Percentiles rank a stretch among this genome's conserved stretches.
Conservation (phyloP, 169 alveolate species). For the Babesia caballi region DNA sequence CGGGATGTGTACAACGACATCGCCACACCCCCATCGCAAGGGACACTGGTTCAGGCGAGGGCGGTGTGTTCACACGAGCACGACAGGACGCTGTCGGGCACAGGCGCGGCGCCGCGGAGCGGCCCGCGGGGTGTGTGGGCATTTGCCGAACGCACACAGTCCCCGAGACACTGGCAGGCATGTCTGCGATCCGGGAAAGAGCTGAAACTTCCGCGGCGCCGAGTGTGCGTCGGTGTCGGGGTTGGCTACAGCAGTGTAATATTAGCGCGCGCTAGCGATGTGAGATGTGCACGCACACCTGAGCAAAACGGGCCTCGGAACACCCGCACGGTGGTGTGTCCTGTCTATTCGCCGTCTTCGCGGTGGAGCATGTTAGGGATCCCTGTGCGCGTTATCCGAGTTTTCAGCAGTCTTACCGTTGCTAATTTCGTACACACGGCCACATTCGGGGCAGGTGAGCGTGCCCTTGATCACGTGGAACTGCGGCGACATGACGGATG, state of each 20-base stretch:
- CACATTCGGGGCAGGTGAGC: constrained; percentile 72
- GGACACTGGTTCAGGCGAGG: background rate
- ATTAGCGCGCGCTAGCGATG: too few relatives aligned
- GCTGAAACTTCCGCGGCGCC: too few relatives aligned
- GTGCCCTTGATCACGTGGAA: constrained; percentile 72
- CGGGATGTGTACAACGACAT: constrained; percentile 16
- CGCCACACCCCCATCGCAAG: constrained; percentile 3
- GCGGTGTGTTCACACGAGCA: background rate
- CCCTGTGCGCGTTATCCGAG: constrained; percentile 8
- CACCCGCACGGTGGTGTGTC: background rate
- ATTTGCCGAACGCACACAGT: too few relatives aligned
- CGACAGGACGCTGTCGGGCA: too few relatives aligned
- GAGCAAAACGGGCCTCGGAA: too few relatives aligned
- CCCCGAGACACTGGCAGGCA: too few relatives aligned
- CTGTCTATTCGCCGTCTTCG: background rate
- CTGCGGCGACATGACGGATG: constrained; percentile 33
- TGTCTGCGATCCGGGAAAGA: too few relatives aligned
- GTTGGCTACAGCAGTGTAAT: too few relatives aligned
- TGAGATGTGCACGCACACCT: too few relatives aligned
- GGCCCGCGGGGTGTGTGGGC: too few relatives aligned
- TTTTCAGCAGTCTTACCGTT: constrained; percentile 58
- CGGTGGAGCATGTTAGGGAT: constrained; percentile 62
- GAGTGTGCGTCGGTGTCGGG: too few relatives aligned
- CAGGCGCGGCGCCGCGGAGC: too few relatives aligned
- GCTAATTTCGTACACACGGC: constrained; percentile 60